These are phyloP conservation scores for Arthrinium phaeospermum DNA, from an alignment of 2,329 filamentous ascomycete species.

Conservation along the genomic window DNA sequence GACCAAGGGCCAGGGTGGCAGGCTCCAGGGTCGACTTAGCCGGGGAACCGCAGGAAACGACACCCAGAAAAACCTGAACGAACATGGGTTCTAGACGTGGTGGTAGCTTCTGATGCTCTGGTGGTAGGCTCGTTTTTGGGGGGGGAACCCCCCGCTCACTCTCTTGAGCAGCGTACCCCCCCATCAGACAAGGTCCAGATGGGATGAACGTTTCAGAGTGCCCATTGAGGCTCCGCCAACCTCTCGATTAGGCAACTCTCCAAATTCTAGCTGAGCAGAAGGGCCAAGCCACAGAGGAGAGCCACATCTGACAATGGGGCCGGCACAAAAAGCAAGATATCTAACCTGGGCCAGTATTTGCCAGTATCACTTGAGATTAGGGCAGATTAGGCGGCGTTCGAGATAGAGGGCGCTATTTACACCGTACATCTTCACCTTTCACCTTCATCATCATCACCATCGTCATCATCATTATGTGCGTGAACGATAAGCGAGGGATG, in stretches of 20 bases:
- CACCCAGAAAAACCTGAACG: conserved; percentile 5
- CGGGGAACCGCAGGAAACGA: not conserved
- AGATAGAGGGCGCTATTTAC: not conserved
- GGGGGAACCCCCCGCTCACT: not conserved
- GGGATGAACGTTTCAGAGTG: conserved; percentile 15
- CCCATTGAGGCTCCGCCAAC: conserved; percentile 5
- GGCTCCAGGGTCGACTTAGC: not conserved
- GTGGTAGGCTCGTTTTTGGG: not conserved
- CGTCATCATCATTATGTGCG: too few species aligned
- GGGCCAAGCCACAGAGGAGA: not conserved
- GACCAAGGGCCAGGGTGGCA: not conserved
- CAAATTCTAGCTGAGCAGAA: not conserved
- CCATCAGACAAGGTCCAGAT: not conserved
- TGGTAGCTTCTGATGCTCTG: not conserved
- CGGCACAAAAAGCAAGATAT: conserved; percentile 15
- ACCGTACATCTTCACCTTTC: not conserved
- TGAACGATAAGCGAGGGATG: not conserved
- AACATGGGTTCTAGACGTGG: not conserved
- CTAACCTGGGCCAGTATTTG: not conserved
- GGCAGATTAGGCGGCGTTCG: not conserved
- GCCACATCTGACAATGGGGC: not conserved
- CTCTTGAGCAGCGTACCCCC: not conserved
- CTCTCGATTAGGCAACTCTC: not conserved
- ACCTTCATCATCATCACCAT: too few species aligned
- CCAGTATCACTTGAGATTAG: not conserved